Base-by-base conservation (phyloP, 257 asterid genomes). In the Vinca minor region DNA sequence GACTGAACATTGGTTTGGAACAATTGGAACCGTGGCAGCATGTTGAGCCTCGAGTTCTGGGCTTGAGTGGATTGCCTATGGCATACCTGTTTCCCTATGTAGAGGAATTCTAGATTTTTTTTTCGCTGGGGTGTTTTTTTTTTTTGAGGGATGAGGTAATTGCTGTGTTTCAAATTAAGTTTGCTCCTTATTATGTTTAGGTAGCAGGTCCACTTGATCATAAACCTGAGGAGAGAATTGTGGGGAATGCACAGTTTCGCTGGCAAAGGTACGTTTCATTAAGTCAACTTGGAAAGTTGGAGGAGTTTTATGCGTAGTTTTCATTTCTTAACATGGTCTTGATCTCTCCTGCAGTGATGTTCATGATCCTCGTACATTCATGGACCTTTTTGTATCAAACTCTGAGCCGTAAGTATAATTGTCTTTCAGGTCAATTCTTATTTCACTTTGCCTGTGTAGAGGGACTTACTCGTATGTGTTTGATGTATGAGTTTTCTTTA, bases 221-320 rank as follows among this genome's bases (percentile, higher is more conserved):
- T 62, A 85, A 74, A 65, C 85, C 92, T 39, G 88, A 78, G 41
- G 92, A 87, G 64, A 80, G 78, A 42, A 77, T 85, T 66, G 82
- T 77, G 32, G 97, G 95, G 74, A 90, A 84, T 66, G 95, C 97
- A 18, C 92, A 85, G 72, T 90, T 87, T 65, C 94, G 95, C 61
- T 90, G 95, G 97, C 97, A 90, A 75, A 90, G 97, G 97, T 90
- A 72, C 67, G 48, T 20, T 14, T 14, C 46, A n/a, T 2, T n/a
- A 20, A 23, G 10, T 29, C 38, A n/a, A 14, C 41, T 56, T 57
- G 2, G 8, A 18, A 12, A 15, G 20, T 62, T 18, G 5, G 17
- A 13, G 56, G 23, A 8, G n/a, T 59, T 38, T 47, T 48, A 34
- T 52, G 23, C 44, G 31, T 20, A 29, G 55, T 38, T 57, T 61